phyloP scores from a whole-genome alignment of 2,329 filamentous ascomycete species.

The Alternaria viburni region DNA sequence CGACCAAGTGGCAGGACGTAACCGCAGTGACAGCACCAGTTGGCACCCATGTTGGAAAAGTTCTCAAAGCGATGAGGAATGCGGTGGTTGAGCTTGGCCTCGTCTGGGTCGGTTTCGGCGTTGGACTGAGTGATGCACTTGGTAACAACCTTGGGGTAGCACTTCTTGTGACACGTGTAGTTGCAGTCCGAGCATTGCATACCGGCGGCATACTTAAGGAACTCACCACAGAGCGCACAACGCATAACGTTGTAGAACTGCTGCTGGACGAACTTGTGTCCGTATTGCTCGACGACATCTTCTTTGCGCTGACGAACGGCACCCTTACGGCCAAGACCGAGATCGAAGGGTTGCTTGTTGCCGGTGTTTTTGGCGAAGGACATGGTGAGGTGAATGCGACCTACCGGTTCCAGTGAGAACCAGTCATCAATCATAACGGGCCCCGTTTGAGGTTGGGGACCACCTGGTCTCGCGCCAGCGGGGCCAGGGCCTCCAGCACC shows the following conservation, averaged over 20 bases:
- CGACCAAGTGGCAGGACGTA: slow-evolving; percentile 94
- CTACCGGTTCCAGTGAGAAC: slow-evolving; percentile 96
- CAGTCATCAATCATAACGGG: slow-evolving; percentile 79
- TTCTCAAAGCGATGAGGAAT: slow-evolving; percentile 96
- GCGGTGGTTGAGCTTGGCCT: slow-evolving; percentile 99
- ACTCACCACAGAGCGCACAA: slow-evolving; percentile 95
- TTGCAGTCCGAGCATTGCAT: slow-evolving; percentile 99
- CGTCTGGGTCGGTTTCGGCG: slow-evolving; percentile 95
- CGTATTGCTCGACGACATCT: slow-evolving; percentile 97
- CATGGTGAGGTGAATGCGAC: slow-evolving; percentile 88
- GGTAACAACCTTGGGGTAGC: slow-evolving; percentile 93
- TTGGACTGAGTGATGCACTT: slow-evolving; percentile 99
- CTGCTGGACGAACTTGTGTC: slow-evolving; percentile 97
- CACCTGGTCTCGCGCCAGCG: slow-evolving; percentile 49
- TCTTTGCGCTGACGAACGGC: slow-evolving; percentile 98
- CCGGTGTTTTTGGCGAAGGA: slow-evolving; percentile 92
- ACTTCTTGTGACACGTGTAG: slow-evolving; percentile 98
- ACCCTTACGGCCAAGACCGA: slow-evolving; percentile 91
- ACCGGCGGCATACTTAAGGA: slow-evolving; percentile 96
- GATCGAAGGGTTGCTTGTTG: slow-evolving; percentile 80
- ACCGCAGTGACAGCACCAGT: slow-evolving; percentile 99
- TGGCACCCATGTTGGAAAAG: slow-evolving; percentile 97
- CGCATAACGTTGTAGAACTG: slow-evolving; percentile 99
- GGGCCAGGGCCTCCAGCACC: slow-evolving; percentile 43
- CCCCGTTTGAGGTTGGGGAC: slow-evolving; percentile 58